phyloP scores from a whole-genome alignment of 1,139 yeast genomes.

The Pichia inconspicua region DNA sequence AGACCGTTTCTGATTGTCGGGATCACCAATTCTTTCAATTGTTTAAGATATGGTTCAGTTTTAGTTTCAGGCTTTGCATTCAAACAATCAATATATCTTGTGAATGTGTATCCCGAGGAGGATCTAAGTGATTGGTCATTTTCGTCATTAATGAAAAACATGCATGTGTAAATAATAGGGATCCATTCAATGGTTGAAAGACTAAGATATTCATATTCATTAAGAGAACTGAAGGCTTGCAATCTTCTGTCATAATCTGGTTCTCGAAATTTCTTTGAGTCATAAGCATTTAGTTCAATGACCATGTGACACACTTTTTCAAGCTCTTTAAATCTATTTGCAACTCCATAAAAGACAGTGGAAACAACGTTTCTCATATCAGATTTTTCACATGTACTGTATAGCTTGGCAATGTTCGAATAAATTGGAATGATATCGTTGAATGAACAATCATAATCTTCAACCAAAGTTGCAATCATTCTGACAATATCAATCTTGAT shows the following conservation, averaged over 20 bases:
- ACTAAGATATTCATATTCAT: conserved; percentile 42
- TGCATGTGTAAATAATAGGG: conserved; percentile 61
- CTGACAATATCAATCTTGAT: conserved; percentile 55
- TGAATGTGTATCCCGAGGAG: conserved; percentile 62
- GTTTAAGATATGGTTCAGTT: conserved; percentile 31
- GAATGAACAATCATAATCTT: conserved; percentile 45
- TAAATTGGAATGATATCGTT: conserved; percentile 49
- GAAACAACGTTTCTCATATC: conserved; percentile 56
- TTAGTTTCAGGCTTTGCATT: conserved; percentile 30
- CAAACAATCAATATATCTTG: conserved; percentile 57
- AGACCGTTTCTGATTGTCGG: conserved; percentile 67
- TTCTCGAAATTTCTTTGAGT: conserved; percentile 55
- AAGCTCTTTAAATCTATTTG: conserved; percentile 41
- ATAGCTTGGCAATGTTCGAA: conserved; percentile 48
- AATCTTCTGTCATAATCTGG: conserved; percentile 75
- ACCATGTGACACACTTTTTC: conserved; percentile 43
- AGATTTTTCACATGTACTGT: conserved; percentile 51
- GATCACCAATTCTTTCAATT: conserved; percentile 50
- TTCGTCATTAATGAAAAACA: conserved; percentile 69
- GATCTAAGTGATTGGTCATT: conserved; percentile 77
- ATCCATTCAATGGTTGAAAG: conserved; percentile 63
- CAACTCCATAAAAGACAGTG: conserved; percentile 51
- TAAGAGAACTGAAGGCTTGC: conserved; percentile 57
- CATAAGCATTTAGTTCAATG: conserved; percentile 61
- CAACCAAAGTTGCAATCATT: conserved; percentile 34